Conservation (phyloP, 2,329 filamentous ascomycete genomes). For the Corynespora cassiicola region DNA sequence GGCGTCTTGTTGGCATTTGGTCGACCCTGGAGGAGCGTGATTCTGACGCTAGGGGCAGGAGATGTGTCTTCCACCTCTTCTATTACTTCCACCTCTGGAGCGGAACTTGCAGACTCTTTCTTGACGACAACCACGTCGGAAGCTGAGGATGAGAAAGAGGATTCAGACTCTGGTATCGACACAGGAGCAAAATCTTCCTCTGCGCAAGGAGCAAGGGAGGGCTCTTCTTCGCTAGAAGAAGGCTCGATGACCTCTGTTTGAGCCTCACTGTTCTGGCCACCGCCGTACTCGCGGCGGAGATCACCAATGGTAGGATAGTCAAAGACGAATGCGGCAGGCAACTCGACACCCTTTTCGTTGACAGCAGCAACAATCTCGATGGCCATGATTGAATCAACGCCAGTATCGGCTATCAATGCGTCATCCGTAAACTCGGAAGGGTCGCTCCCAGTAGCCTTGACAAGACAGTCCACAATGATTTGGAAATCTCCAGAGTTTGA, state of each 20-base stretch:
- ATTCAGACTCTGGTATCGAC: no score
- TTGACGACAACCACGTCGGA: no score
- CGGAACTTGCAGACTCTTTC: no score
- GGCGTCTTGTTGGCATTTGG: constrained; percentile 17
- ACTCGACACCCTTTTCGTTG: constrained; percentile 19
- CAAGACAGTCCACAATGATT: constrained; percentile 19
- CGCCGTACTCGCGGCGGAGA: constrained; percentile 40
- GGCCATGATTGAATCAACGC: constrained; percentile 31
- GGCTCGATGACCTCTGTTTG: constrained; percentile 5
- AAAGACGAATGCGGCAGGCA: constrained; percentile 52
- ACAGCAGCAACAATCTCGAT: constrained; percentile 27
- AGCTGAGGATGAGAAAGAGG: no score
- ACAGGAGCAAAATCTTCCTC: not conserved
- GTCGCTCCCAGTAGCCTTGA: constrained; percentile 30
- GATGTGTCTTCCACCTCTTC: constrained; percentile 9
- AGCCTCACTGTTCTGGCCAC: no score
- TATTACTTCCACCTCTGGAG: no score
- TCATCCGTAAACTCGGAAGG: constrained; percentile 25
- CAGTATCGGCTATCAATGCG: constrained; percentile 22
- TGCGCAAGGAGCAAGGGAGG: constrained; percentile 1
- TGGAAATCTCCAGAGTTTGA: not conserved
- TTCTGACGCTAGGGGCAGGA: constrained; percentile 20
- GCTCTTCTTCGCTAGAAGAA: no score
- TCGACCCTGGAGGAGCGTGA: constrained; percentile 31
- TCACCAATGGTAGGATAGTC: constrained; percentile 62